A percentile compares a stretch with the other conserved stretches of the same genome.
phyloP scores from a whole-genome alignment of 192 early-diverging fungal species.

The Allomyces arbusculus region DNA sequence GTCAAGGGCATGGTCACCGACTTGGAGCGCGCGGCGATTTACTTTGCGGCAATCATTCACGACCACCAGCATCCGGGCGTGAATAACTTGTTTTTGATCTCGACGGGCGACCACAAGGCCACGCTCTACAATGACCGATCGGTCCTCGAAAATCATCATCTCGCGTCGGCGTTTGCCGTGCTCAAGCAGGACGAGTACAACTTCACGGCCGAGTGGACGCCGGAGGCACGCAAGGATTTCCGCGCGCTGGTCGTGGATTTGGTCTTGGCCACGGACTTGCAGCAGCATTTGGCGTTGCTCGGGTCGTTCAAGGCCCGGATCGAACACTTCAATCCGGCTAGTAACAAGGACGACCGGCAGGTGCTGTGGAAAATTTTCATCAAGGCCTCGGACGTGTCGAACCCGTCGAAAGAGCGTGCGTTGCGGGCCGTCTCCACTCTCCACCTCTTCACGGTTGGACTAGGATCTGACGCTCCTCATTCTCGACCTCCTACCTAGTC shows the following conservation, averaged over 20 bases:
- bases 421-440: not conserved
- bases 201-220: slow-evolving; percentile 11
- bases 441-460: too few relatives aligned
- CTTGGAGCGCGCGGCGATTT: slow-evolving; percentile 17
- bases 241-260: slow-evolving; percentile 21
- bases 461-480: too few relatives aligned
- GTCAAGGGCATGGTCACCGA: slow-evolving; percentile 6
- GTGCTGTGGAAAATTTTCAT: slow-evolving; percentile 19
- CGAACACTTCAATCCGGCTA: slow-evolving; percentile 1
- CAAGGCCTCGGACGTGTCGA: slow-evolving; percentile 31
- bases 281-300: slow-evolving; percentile 26
- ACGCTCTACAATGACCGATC: slow-evolving; percentile 28
- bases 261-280: slow-evolving; percentile 32
- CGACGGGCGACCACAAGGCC: slow-evolving; percentile 16
- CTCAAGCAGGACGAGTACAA: slow-evolving; percentile 13
- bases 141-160: slow-evolving; percentile 32
- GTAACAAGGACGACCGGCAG: not conserved
- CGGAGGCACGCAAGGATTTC: slow-evolving; percentile 12
- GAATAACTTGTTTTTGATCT: slow-evolving; percentile 30
- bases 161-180: slow-evolving; percentile 18
- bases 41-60: slow-evolving; percentile 23
- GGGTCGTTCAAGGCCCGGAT: slow-evolving; percentile 24
- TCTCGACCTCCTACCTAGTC: too few relatives aligned
- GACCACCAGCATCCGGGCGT: slow-evolving; percentile 25
- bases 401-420: slow-evolving; percentile 17